Percentiles rank a stretch among this genome's conserved stretches.
Evolutionary conservation across 2,329 filamentous ascomycete genomes (phyloP).

Genomic region (Cordyceps fumosorosea): DNA sequence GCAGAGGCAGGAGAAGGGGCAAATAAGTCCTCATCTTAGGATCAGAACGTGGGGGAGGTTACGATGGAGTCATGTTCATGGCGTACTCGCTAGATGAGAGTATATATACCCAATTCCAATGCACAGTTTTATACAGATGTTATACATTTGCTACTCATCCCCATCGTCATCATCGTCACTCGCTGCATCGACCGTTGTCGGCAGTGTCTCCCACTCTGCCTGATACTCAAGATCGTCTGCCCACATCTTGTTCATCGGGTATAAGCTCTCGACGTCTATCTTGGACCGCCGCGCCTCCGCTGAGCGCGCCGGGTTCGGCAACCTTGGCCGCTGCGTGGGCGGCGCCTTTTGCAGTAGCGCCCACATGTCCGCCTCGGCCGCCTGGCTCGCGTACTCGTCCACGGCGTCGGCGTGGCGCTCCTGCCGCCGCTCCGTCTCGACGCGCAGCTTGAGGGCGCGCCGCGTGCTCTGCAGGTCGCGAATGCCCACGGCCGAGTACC

Average conservation of each 20-base stretch:
- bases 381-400: constrained; percentile 33
- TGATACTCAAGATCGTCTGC: constrained; percentile 28
- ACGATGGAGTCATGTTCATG: constrained; percentile 1
- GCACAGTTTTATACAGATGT: background rate
- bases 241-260: constrained; percentile 34
- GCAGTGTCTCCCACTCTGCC: constrained; percentile 37
- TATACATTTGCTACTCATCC: background rate
- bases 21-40: background rate
- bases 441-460: constrained; percentile 30
- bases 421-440: constrained; percentile 34
- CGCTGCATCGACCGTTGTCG: background rate
- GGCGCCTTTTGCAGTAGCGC: constrained; percentile 33
- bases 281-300: constrained; percentile 22
- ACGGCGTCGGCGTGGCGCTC: constrained; percentile 37
- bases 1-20: constrained; percentile 17
- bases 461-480: constrained; percentile 31
- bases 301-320: constrained; percentile 13
- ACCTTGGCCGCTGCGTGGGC: constrained; percentile 24
- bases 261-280: constrained; percentile 29
- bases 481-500: constrained; percentile 34
- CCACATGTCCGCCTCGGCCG: constrained; percentile 42
- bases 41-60: background rate
- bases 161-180: background rate
- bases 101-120: constrained; percentile 6
- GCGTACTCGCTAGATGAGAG: background rate